Percentiles rank a stretch among this genome's conserved stretches.
Evolutionary conservation across 1,284 basidiomycete species (phyloP).

Genomic region (Trichosporon ovoides): DNA sequence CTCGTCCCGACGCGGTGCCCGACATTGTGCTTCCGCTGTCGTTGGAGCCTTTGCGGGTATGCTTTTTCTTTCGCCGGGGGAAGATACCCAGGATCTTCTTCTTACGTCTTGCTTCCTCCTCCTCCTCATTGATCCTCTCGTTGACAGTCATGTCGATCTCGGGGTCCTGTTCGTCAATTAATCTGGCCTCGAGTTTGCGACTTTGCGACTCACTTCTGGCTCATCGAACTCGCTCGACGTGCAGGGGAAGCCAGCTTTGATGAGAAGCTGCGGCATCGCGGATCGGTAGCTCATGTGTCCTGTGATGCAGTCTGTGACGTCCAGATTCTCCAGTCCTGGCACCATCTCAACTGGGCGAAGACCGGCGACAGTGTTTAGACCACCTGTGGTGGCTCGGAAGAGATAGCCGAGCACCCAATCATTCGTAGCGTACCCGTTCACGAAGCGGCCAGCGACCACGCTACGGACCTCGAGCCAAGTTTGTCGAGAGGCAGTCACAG

Average conservation of each 20-base stretch:
- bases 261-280: slow-evolving; percentile 86
- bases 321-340: slow-evolving; percentile 84
- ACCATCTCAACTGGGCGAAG: slow-evolving; percentile 72
- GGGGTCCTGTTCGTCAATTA: slow-evolving; percentile 36
- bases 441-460: slow-evolving; percentile 79
- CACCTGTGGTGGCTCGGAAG: slow-evolving; percentile 84
- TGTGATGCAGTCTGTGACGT: slow-evolving; percentile 85
- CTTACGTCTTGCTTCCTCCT: slow-evolving; percentile 39
- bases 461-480: slow-evolving; percentile 75
- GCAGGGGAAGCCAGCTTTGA: slow-evolving; percentile 84
- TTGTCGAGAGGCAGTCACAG: slow-evolving; percentile 69
- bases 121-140: slow-evolving; percentile 42
- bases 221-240: slow-evolving; percentile 89
- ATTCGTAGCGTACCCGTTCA: slow-evolving; percentile 81
- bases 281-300: slow-evolving; percentile 92
- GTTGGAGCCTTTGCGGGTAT: neutral
- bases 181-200: neutral
- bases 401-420: slow-evolving; percentile 96
- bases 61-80: slow-evolving; percentile 31
- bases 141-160: slow-evolving; percentile 44
- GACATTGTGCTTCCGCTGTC: slow-evolving; percentile 4
- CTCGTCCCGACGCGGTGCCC: neutral
- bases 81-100: slow-evolving; percentile 50
- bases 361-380: slow-evolving; percentile 82
- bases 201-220: slow-evolving; percentile 61